These are phyloP conservation scores for Penicillium occitanis DNA, from an alignment of 2,329 filamentous ascomycete species.

Conservation along the genomic window DNA sequence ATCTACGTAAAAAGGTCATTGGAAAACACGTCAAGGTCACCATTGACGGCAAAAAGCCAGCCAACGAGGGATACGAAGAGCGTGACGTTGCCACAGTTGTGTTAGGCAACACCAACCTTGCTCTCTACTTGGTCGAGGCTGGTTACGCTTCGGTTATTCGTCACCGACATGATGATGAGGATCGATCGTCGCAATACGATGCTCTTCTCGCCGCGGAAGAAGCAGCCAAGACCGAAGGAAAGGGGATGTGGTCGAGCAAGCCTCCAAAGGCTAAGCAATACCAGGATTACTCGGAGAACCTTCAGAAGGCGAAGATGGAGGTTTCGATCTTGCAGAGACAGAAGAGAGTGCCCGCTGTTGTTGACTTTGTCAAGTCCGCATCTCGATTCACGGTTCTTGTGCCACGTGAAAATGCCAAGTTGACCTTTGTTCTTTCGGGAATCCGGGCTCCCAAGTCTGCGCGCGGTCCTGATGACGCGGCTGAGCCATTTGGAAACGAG, in stretches of 20 bases:
- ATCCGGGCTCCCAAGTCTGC: constrained; percentile 88
- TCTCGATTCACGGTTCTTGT: constrained; percentile 91
- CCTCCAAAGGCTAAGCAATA: constrained; percentile 78
- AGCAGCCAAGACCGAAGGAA: constrained; percentile 76
- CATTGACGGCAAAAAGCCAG: constrained; percentile 87
- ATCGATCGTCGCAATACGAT: constrained; percentile 92
- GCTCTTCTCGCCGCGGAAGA: constrained; percentile 48
- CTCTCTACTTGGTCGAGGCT: constrained; percentile 79
- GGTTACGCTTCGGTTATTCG: constrained; percentile 93
- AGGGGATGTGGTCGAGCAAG: constrained; percentile 95
- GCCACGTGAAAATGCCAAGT: constrained; percentile 87
- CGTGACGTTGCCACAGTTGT: constrained; percentile 90
- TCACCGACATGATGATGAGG: constrained; percentile 90
- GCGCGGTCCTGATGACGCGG: constrained; percentile 73
- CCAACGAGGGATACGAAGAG: constrained; percentile 86
- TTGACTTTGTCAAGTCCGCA: constrained; percentile 97
- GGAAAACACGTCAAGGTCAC: constrained; percentile 91
- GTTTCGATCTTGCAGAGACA: constrained; percentile 83
- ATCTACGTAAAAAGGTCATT: constrained; percentile 87
- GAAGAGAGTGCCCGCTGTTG: constrained; percentile 86
- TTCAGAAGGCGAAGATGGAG: constrained; percentile 95
- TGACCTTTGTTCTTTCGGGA: constrained; percentile 91
- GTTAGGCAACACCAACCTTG: constrained; percentile 82
- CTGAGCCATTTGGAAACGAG: constrained; percentile 93
- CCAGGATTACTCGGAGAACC: constrained; percentile 84